Evolutionary conservation across 139 green algal genomes (phyloP).

Genomic region (Chlamydomonas urium): DNA sequence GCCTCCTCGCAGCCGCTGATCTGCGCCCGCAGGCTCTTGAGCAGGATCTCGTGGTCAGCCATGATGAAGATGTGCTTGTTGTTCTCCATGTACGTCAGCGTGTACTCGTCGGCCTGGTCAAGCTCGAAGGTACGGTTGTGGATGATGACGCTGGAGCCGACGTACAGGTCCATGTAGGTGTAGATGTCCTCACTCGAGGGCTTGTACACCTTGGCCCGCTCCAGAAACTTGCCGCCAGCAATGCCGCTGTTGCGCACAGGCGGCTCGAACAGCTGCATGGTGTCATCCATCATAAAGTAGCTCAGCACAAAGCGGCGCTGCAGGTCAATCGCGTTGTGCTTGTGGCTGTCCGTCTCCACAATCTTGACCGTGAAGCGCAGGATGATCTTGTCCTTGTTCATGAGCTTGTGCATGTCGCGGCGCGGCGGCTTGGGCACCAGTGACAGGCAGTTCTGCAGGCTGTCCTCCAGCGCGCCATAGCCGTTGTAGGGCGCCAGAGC

Average conservation of each 20-base stretch:
- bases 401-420: slow-evolving; percentile 80
- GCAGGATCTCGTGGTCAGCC: slow-evolving; percentile 49
- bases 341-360: slow-evolving; percentile 47
- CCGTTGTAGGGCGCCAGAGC: slow-evolving; percentile 76
- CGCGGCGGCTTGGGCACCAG: slow-evolving; percentile 73
- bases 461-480: slow-evolving; percentile 79
- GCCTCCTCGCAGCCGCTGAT: slow-evolving; percentile 43
- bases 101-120: slow-evolving; percentile 81
- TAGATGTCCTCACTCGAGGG: slow-evolving; percentile 55
- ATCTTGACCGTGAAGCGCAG: slow-evolving; percentile 65
- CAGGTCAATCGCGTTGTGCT: slow-evolving; percentile 38
- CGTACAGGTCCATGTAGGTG: slow-evolving; percentile 77
- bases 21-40: slow-evolving; percentile 47
- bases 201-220: slow-evolving; percentile 64
- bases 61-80: slow-evolving; percentile 78
- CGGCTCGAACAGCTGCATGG: slow-evolving; percentile 82
- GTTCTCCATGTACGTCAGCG: slow-evolving; percentile 82
- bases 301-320: slow-evolving; percentile 79
- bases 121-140: slow-evolving; percentile 78
- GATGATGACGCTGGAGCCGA: slow-evolving; percentile 66
- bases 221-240: slow-evolving; percentile 87
- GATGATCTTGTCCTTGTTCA: slow-evolving; percentile 86
- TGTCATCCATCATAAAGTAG: slow-evolving; percentile 90
- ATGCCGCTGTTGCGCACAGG: slow-evolving; percentile 79
- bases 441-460: slow-evolving; percentile 76